Percentiles rank a stretch among this genome's conserved stretches.
Conservation (phyloP, 1,139 yeast genomes). For the Suzukiozyma palmioleophila region DNA sequence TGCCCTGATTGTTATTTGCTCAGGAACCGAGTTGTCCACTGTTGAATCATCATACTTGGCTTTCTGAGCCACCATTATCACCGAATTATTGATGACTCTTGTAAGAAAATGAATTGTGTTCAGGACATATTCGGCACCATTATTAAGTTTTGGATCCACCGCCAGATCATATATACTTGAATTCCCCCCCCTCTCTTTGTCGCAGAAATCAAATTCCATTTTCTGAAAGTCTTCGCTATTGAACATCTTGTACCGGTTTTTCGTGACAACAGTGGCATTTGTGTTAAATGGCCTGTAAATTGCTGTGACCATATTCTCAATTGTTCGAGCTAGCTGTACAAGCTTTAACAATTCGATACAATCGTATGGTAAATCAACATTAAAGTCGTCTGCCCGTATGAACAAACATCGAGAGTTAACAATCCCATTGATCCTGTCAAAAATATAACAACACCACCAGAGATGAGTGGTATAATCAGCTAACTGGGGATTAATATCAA, state of each 20-base stretch:
- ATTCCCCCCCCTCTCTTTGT: constrained; percentile 13
- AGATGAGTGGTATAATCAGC: constrained; percentile 22
- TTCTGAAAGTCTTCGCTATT: constrained; percentile 23
- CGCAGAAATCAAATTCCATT: constrained; percentile 25
- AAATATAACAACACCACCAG: constrained; percentile 35
- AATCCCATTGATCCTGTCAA: constrained; percentile 32
- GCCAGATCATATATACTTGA: constrained; percentile 1
- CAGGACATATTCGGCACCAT: constrained; percentile 11
- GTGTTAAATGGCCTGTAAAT: constrained; percentile 21
- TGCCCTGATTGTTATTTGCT: constrained; percentile 18
- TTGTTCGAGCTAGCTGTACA: constrained; percentile 22
- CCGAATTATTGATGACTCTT: constrained; percentile 23
- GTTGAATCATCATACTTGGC: constrained; percentile 22
- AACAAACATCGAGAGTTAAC: constrained; percentile 23
- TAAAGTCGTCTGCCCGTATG: constrained; percentile 26
- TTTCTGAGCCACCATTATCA: constrained; percentile 24
- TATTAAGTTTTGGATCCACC: background rate
- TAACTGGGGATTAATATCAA: constrained; percentile 5
- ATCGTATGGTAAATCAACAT: constrained; percentile 27
- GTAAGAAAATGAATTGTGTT: constrained; percentile 21
- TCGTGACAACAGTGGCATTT: constrained; percentile 10
- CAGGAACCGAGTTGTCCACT: constrained; percentile 21
- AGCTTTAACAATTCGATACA: constrained; percentile 21
- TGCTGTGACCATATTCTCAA: constrained; percentile 25
- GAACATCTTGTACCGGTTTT: constrained; percentile 16